Base-by-base conservation (phyloP, 2,329 filamentous ascomycete species). In the Beauveria pseudobassiana region DNA sequence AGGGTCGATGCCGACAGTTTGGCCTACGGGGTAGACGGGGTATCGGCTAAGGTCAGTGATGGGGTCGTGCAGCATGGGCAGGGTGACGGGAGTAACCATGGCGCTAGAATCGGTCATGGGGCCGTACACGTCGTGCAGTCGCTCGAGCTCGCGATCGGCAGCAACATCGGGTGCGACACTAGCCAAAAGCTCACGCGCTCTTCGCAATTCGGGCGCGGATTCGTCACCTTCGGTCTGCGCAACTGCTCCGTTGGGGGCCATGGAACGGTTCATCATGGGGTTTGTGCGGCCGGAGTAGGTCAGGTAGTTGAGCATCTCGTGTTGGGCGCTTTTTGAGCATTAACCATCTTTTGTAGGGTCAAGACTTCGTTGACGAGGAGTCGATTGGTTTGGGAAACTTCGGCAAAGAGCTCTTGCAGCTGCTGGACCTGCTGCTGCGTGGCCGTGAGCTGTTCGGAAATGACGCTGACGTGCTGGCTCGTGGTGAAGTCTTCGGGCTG, bases 381-480 rank as follows among this genome's bases (percentile, higher is more conserved):
- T 66, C 82, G 80, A 70, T 88, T 87, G 12, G 82, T 82, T 66
- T 85, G 81, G 16, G 81, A 77, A 59, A 97, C 82, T 69, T 96
- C 91, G 63, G 88, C 87, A 72, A 92, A 95, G 65, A 91, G 85
- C 68, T 93, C 90, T 69, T 95, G 90, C 46, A 98, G 79, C 62
- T 89, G 85, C 71, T 96, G 91, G 46, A 98, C 85, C 74, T 98
- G 93, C 71, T 96, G 91, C 70, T 96, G 91, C 6, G 93, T 96
- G 10, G 93, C 93, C 58, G 91, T 86, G 57, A 97, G 80, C 68
- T 96, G 92, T 69, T 91, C 90, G 73, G 91, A 93, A 69, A 97
- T 84, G 66, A 96, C 83, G 65, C 93, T 89, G 71, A 96, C 88
- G 73, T 97, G 93, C 72, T 96, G 92, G 26, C 87, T 88, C 1